Evolutionary conservation across 2,329 filamentous ascomycete genomes (phyloP), one percentile per base, ranked within the genome.

Genomic region (Exserohilum rostratum): DNA sequence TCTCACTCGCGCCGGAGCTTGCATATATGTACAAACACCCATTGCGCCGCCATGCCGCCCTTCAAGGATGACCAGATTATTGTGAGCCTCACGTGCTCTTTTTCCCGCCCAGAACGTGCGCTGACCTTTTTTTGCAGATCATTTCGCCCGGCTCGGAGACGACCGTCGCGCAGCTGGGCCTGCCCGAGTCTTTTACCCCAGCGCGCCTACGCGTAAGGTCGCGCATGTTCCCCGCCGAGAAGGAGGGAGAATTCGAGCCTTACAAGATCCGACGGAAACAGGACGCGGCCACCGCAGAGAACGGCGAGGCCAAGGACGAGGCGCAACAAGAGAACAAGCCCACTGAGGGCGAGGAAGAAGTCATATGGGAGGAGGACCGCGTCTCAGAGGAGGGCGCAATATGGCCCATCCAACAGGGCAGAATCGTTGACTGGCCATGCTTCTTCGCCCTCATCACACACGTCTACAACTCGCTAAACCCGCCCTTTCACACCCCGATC

Each of bases 361-460:
- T 80, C 54, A 84, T 91, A 66, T 96, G 89, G 78, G 89, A 97
- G 62, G 95, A 98, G 78, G 92, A 97, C 72, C 87, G 88, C 18
- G 88, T 93, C 49, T 91, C 91, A 56, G 87, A 90, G 54, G 91
- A 97, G 75, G 95, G 90, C 56, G 95, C 95, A 3, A 85, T 96
- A 49, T 97, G 91, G 80, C 95, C 95, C 10, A 87, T 99, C 48
- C 69, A 77, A 81, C 86, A 88, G 61, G 95, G 95, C 52, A 87
- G 86, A 68, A 95, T 99, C 58, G 87, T 89, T 38, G 87, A 98
- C 73, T 96, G 96, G 91, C 84, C 88, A 0, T 93, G 91, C 63
- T 96, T 99, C 79, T 90, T 96, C 61, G 93, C 95, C 29, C 88
- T 98, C 68, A 85, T 99, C 69, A 90, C 93, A 51, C 91, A 99